Conservation (phyloP, 495 filamentous ascomycete genomes). For the Lasiosphaeriaceae sp. region DNA sequence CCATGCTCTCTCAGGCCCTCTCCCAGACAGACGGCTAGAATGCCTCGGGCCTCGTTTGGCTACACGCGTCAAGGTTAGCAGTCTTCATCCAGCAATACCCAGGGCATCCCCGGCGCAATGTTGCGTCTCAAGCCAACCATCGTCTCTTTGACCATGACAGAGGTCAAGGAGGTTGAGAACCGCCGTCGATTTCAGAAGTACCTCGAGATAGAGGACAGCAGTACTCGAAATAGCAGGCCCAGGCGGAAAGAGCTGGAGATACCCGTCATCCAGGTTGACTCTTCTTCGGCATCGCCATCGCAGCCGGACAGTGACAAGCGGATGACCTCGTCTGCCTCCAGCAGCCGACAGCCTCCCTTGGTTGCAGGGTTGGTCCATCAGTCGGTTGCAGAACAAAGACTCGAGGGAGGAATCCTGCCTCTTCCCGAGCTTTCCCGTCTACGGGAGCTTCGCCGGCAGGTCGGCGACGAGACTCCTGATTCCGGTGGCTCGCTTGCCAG, state of each 20-base stretch:
- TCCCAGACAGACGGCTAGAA: not conserved
- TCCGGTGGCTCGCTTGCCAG: not conserved
- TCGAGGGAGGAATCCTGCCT: slow-evolving; percentile 1
- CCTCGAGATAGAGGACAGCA: slow-evolving; percentile 21
- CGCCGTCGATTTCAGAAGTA: slow-evolving; percentile 38
- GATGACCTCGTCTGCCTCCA: not conserved
- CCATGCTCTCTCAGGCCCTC: not conserved
- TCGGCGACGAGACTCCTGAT: not conserved
- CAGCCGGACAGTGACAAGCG: not conserved
- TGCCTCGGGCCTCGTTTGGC: not conserved
- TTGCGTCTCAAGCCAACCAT: slow-evolving; percentile 51
- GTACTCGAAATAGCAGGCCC: no score
- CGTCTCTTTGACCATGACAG: slow-evolving; percentile 50
- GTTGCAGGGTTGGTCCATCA: not conserved
- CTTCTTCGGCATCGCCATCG: not conserved
- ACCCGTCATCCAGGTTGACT: not conserved
- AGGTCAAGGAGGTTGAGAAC: slow-evolving; percentile 47
- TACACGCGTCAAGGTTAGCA: not conserved
- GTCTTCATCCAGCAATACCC: not conserved
- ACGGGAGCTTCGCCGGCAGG: not conserved
- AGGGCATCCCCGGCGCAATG: slow-evolving; percentile 36
- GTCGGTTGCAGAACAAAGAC: not conserved
- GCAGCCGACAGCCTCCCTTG: not conserved
- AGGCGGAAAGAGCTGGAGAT: no score
- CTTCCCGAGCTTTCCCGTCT: not conserved